Evolutionary conservation across 176 grass and related monocot genomes (phyloP), one percentile per base, ranked within the genome.

Genomic region (Carex kokanica): DNA sequence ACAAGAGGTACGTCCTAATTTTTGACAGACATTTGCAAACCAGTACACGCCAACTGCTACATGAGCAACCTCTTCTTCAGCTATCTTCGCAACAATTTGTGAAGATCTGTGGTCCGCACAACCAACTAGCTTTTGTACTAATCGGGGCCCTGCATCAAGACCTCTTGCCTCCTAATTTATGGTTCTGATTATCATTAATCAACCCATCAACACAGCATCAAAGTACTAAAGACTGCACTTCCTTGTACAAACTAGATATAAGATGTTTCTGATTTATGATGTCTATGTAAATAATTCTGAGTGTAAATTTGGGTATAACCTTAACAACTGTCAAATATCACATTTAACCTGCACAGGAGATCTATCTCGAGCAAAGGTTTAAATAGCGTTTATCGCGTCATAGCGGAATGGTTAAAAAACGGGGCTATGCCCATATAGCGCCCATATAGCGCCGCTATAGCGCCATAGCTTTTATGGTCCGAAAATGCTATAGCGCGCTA

Each of bases 81-180:
- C 91, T 64, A 93, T 56, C 85, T 90, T 89, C 5, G 88, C 66
- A 34, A 99, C 91, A 78, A 99, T 91, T 9, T 95, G 61, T 83
- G 91, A 91, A 60, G 96, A 88, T 58, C 91, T 91, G 75, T 93
- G 88, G 38, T 99, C 93, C 31, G 86, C 91, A 74, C 87, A 93
- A 60, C 96, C 89, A 23, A 78, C 64, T 85, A 99, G 84, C 86
- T 93, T 95, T 71, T 93, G 89, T 23, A 92, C 93, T 64, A 99
- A 78, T 56, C 91, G 93, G 58, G 96, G 93, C 74, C 96, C 89
- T 12, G 96, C 93, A 86, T 99, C 96, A 66, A 99, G 93, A 38
- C 96, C 96, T 95, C 96, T 93, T 38, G 93, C 93, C 86, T 99
- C 93, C 93, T 95, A 90, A 84, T 59, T 25, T 31, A 45, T 81